Evolutionary conservation across 1,139 yeast genomes (phyloP).

Genomic region (Protomyces macrosporus): DNA sequence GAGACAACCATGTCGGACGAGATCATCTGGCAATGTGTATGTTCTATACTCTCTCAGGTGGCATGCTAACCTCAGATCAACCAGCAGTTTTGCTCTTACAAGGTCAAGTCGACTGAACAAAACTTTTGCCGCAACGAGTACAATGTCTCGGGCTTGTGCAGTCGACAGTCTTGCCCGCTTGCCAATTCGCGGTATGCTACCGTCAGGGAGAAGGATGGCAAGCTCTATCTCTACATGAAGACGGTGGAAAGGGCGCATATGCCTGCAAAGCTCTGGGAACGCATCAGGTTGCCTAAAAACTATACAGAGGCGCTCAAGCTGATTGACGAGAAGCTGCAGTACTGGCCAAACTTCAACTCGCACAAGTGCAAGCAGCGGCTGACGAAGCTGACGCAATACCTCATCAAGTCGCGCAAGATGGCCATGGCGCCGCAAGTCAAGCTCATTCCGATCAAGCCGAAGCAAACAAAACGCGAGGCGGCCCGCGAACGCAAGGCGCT

Average conservation of each 20-base stretch:
- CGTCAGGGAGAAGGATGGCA: constrained; percentile 81
- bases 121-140: constrained; percentile 52
- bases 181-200: constrained; percentile 97
- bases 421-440: constrained; percentile 88
- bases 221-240: constrained; percentile 85
- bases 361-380: constrained; percentile 95
- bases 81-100: constrained; percentile 84
- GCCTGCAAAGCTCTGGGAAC: constrained; percentile 90
- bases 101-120: constrained; percentile 46
- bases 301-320: constrained; percentile 82
- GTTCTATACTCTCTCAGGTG: neutral
- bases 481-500: constrained; percentile 93
- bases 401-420: constrained; percentile 89
- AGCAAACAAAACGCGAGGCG: constrained; percentile 89
- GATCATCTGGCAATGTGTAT: constrained; percentile 74
- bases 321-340: constrained; percentile 74
- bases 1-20: constrained; percentile 38
- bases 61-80: constrained; percentile 44
- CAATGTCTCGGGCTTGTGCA: constrained; percentile 82
- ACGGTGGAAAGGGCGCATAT: constrained; percentile 96
- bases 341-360: constrained; percentile 87
- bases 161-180: constrained; percentile 88
- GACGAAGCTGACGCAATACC: constrained; percentile 90
- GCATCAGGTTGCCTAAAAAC: constrained; percentile 81
- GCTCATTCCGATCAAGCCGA: constrained; percentile 84